phyloP scores from a whole-genome alignment of 768 basidiomycete genomes.

The Xerocomellus intermedius region DNA sequence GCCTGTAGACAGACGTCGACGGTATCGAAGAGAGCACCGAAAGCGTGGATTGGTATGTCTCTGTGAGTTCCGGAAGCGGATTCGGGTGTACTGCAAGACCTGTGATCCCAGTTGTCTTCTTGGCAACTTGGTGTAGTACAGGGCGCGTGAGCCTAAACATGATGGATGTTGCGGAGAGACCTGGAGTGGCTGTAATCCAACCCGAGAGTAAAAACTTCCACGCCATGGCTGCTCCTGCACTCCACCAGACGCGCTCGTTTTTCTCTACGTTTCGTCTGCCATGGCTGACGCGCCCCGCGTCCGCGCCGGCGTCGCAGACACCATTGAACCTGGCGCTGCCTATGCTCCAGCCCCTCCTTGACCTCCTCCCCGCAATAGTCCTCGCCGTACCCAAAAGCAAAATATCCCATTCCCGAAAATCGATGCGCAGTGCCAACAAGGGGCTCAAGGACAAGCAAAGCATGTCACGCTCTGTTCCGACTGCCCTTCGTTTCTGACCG shows the following conservation, averaged over 20 bases:
- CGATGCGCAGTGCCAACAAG: constrained; percentile 94
- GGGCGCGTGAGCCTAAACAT: constrained; percentile 83
- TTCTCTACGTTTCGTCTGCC: constrained; percentile 22
- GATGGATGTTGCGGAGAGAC: constrained; percentile 26
- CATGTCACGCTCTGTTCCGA: constrained; percentile 29
- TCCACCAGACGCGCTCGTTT: constrained; percentile 33
- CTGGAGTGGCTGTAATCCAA: constrained; percentile 6
- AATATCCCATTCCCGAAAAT: constrained; percentile 87
- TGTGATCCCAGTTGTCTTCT: constrained; percentile 81
- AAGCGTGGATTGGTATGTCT: constrained; percentile 79
- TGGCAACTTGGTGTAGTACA: constrained; percentile 59
- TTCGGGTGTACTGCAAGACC: constrained; percentile 83
- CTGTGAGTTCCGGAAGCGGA: constrained; percentile 74
- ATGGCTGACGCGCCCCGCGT: constrained; percentile 23
- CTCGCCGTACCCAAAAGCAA: constrained; percentile 95
- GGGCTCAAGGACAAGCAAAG: constrained; percentile 93
- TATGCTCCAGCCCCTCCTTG: constrained; percentile 48
- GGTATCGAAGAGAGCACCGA: constrained; percentile 67
- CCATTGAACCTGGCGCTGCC: constrained; percentile 39
- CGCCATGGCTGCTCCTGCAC: constrained; percentile 42
- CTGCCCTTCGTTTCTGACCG: constrained; percentile 2
- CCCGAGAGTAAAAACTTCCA: background rate
- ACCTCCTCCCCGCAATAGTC: constrained; percentile 84
- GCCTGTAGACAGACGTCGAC: constrained; percentile 82
- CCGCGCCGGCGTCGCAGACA: constrained; percentile 22